phyloP scores from a whole-genome alignment of 2,329 filamentous ascomycete species.

The Arthroderma sp. region DNA sequence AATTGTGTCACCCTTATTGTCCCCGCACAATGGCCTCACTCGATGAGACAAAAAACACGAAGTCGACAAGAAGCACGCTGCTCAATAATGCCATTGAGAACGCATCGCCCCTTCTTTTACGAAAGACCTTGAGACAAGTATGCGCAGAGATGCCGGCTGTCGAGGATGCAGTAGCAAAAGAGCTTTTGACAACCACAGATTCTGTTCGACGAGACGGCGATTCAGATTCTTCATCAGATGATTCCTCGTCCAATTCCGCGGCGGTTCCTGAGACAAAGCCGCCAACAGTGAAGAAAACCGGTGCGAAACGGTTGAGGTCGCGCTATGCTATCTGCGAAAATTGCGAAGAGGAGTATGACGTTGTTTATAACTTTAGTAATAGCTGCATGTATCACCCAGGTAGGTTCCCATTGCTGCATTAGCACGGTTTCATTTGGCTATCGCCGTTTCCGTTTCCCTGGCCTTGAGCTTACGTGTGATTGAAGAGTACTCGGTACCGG shows the following conservation, averaged over 20 bases:
- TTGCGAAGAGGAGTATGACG: constrained; percentile 16
- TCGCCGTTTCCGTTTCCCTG: neutral
- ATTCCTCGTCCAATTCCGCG: neutral
- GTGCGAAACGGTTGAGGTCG: neutral
- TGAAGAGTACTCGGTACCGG: neutral
- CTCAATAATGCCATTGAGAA: neutral
- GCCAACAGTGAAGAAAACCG: neutral
- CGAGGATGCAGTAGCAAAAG: neutral
- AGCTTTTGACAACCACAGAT: neutral
- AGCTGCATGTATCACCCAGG: constrained; percentile 14
- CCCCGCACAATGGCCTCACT: no score
- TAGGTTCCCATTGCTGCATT: constrained; percentile 1
- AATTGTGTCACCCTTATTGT: no score
- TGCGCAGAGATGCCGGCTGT: neutral
- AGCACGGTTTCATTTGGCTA: neutral
- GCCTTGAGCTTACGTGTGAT: neutral
- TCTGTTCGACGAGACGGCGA: neutral
- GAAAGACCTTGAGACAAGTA: neutral
- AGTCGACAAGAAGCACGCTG: neutral
- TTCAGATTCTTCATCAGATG: neutral
- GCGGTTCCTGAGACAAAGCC: neutral
- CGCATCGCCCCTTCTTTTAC: neutral
- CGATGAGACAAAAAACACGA: no score
- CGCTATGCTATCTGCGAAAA: constrained; percentile 11
- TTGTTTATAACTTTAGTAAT: constrained; percentile 9